Conservation (phyloP, 495 filamentous ascomycete genomes). For the Neurospora sp. region DNA sequence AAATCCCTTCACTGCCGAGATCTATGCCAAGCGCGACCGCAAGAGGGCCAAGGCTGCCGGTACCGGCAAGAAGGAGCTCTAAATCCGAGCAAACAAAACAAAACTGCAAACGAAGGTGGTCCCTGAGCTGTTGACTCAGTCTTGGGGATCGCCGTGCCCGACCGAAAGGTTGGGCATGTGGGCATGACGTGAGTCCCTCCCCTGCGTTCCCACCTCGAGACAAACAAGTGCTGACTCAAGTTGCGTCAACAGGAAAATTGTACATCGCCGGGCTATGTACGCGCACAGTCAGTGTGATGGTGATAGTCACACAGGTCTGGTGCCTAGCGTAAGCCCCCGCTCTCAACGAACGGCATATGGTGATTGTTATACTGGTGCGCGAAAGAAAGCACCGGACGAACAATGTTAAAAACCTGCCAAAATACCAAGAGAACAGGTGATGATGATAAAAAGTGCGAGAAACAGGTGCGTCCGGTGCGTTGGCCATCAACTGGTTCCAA, state of each 20-base stretch:
- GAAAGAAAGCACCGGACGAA: background rate
- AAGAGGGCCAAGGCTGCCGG: constrained; percentile 28
- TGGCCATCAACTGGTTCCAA: background rate
- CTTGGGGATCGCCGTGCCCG: background rate
- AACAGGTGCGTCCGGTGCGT: background rate
- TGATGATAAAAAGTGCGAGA: background rate
- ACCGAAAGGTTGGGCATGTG: background rate
- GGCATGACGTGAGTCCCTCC: background rate
- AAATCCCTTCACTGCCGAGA: constrained; percentile 92
- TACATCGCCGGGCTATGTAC: background rate
- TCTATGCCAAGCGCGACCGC: constrained; percentile 82
- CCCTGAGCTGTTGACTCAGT: background rate
- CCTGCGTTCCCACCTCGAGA: too few species aligned
- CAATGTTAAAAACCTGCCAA: background rate
- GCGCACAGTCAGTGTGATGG: background rate
- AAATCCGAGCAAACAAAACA: constrained; percentile 1
- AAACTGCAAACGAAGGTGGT: background rate
- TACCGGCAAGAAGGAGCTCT: constrained; percentile 35
- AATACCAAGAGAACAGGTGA: background rate
- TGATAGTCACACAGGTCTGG: background rate
- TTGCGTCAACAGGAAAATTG: background rate
- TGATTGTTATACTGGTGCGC: background rate
- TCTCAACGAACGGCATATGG: background rate
- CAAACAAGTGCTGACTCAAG: background rate
- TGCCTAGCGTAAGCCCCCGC: background rate